Conservation (phyloP, 768 basidiomycete species). For the Rhizopogon vesiculosus region DNA sequence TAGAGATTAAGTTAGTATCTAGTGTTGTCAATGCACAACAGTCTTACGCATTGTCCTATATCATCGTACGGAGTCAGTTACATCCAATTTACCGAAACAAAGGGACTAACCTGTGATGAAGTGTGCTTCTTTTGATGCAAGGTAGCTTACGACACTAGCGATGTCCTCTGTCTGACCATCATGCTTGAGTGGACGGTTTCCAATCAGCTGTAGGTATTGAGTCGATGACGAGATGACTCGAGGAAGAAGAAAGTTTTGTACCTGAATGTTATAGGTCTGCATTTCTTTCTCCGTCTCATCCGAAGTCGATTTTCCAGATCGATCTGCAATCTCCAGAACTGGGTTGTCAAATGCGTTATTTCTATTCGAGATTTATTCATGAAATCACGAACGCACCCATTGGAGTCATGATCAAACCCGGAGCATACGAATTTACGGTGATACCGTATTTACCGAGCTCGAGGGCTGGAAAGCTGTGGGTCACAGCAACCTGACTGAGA, state of each 20-base stretch:
- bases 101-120: conserved; percentile 21
- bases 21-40: neutral
- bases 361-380: neutral
- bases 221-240: neutral
- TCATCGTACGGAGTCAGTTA: neutral
- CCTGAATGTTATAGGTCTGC: neutral
- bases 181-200: neutral
- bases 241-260: neutral
- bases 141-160: conserved; percentile 19
- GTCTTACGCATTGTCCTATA: neutral
- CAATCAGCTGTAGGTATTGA: neutral
- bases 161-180: conserved; percentile 14
- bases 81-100: neutral
- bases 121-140: conserved; percentile 20
- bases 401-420: conserved; percentile 19
- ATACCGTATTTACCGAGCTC: conserved; percentile 23
- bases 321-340: neutral
- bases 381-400: conserved; percentile 5
- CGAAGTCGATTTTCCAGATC: neutral
- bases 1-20: neutral
- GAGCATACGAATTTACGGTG: conserved; percentile 30
- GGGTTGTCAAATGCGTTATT: neutral
- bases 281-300: neutral
- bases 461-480: neutral
- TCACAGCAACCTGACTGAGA: neutral